These are phyloP conservation scores for Globisporangium echinulatum DNA, from an alignment of 352 stramenopile genomes.

Conservation along the genomic window DNA sequence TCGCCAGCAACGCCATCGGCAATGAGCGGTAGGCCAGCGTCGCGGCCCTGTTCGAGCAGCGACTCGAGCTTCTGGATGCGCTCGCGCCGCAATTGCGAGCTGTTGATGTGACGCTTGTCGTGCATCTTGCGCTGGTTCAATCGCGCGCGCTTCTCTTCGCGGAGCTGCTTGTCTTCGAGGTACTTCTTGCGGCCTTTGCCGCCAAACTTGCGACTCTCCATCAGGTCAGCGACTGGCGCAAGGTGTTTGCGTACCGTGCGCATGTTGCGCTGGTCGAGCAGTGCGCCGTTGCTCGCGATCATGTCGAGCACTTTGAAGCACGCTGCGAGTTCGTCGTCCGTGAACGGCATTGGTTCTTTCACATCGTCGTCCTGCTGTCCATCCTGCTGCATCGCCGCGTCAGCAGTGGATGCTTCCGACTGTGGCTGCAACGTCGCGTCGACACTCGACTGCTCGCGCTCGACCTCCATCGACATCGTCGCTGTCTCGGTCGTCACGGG, in stretches of 20 bases:
- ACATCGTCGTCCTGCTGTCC: slow-evolving; percentile 7
- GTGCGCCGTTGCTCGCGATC: slow-evolving; percentile 35
- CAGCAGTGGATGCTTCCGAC: neutral
- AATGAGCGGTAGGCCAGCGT: slow-evolving; percentile 78
- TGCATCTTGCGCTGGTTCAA: slow-evolving; percentile 85
- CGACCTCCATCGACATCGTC: slow-evolving; percentile 21
- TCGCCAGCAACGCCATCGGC: slow-evolving; percentile 87
- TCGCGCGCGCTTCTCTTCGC: slow-evolving; percentile 78
- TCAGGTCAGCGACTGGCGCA: slow-evolving; percentile 64
- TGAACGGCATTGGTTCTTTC: slow-evolving; percentile 61
- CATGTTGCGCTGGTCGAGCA: slow-evolving; percentile 73
- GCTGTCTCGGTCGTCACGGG: neutral
- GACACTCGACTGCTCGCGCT: slow-evolving; percentile 21
- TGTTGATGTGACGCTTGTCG: slow-evolving; percentile 92
- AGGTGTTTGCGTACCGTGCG: slow-evolving; percentile 74
- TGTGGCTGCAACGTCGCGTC: neutral
- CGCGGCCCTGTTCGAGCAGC: slow-evolving; percentile 81
- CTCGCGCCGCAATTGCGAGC: slow-evolving; percentile 84
- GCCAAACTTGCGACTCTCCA: slow-evolving; percentile 83
- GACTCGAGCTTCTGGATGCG: slow-evolving; percentile 89
- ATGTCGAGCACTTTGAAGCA: slow-evolving; percentile 65
- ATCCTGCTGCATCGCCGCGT: slow-evolving; percentile 5
- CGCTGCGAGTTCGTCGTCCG: slow-evolving; percentile 47
- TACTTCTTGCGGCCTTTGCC: slow-evolving; percentile 83
- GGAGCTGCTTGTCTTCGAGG: slow-evolving; percentile 81